Conservation (phyloP, 2,329 filamentous ascomycete genomes). For the Dryadomyces quercivorus region DNA sequence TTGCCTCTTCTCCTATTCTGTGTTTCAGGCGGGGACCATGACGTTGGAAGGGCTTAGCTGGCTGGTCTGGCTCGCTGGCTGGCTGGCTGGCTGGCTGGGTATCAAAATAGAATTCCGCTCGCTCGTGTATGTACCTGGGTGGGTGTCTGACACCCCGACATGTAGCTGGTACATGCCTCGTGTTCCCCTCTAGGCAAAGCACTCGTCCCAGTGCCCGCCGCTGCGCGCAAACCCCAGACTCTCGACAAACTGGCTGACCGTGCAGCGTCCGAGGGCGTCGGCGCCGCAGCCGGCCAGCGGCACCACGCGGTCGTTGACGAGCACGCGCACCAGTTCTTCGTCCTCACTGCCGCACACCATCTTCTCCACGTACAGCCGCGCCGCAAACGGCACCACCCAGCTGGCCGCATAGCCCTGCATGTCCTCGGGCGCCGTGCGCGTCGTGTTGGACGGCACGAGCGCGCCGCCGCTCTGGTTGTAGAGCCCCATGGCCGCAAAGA, state of each 20-base stretch:
- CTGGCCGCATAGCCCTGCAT: slow-evolving; percentile 60
- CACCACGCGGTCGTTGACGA: slow-evolving; percentile 77
- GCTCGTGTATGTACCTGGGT: background rate
- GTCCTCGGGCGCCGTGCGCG: slow-evolving; percentile 34
- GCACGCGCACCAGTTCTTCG: slow-evolving; percentile 63
- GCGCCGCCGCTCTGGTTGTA: slow-evolving; percentile 50
- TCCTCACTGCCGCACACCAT: slow-evolving; percentile 46
- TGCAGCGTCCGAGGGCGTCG: slow-evolving; percentile 61
- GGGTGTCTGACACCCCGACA: background rate
- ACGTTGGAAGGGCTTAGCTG: too few species aligned
- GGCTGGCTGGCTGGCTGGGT: too few species aligned
- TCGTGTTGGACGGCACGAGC: slow-evolving; percentile 36
- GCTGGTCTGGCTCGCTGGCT: too few species aligned
- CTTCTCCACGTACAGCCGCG: slow-evolving; percentile 78
- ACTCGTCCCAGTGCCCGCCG: slow-evolving; percentile 64
- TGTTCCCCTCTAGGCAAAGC: slow-evolving; percentile 34
- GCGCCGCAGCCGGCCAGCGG: slow-evolving; percentile 57
- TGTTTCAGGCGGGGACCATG: too few species aligned
- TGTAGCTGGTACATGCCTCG: background rate
- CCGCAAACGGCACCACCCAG: slow-evolving; percentile 74
- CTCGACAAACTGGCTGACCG: slow-evolving; percentile 55
- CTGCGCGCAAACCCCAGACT: slow-evolving; percentile 60
- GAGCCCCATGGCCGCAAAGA: slow-evolving; percentile 66
- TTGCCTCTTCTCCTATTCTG: background rate
- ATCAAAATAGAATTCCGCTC: background rate